phyloP scores from a whole-genome alignment of 106 monocot species.

The Acorus gramineus region DNA sequence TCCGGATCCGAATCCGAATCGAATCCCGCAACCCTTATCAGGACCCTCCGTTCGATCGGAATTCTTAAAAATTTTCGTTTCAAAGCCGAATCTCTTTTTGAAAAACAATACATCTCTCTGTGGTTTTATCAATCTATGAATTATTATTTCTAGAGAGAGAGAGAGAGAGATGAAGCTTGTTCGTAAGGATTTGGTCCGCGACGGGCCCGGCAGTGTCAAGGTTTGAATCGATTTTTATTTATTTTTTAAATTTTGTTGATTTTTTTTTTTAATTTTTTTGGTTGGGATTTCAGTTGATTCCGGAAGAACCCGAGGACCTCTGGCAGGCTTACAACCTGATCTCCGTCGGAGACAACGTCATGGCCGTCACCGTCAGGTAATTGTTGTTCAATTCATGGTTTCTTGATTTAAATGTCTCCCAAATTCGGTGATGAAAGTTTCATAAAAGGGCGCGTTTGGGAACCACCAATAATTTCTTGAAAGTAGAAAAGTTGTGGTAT shows the following conservation, averaged over 20 bases:
- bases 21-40: too few species aligned
- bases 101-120: too few species aligned
- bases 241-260: not conserved
- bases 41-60: too few species aligned
- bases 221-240: slow-evolving; percentile 1
- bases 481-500: too few species aligned
- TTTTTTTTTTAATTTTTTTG: not conserved
- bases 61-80: too few species aligned
- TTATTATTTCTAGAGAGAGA: too few species aligned
- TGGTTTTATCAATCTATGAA: too few species aligned
- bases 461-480: too few species aligned
- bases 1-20: too few species aligned
- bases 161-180: slow-evolving; percentile 49
- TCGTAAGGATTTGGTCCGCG: slow-evolving; percentile 26
- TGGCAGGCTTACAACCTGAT: slow-evolving; percentile 96
- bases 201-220: slow-evolving; percentile 66
- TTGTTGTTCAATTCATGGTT: not conserved
- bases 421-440: too few species aligned
- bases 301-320: slow-evolving; percentile 84
- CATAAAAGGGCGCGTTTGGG: too few species aligned
- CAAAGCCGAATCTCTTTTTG: too few species aligned
- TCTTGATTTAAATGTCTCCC: not conserved
- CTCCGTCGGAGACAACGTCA: slow-evolving; percentile 48
- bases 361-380: slow-evolving; percentile 71
- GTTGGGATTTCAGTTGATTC: slow-evolving; percentile 37